Evolutionary conservation across 257 asterid genomes (phyloP).

Genomic region (Plectranthus barbatus): DNA sequence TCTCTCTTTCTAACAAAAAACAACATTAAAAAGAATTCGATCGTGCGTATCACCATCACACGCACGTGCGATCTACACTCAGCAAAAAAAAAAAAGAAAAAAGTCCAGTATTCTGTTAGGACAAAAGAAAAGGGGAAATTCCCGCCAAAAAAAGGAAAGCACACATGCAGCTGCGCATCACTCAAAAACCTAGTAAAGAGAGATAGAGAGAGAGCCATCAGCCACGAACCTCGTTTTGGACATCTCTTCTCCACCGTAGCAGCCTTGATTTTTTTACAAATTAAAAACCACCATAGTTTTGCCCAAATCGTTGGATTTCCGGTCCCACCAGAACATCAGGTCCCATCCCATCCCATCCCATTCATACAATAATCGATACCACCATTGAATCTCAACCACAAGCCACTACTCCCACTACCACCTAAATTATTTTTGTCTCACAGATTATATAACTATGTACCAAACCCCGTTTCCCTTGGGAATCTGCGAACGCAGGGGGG

Average conservation of each 20-base stretch:
- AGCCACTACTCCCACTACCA: constrained; percentile 30
- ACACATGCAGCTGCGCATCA: constrained; percentile 42
- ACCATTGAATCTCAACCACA: constrained; percentile 33
- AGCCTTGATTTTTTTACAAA: too few relatives aligned
- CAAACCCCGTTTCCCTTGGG: constrained; percentile 70
- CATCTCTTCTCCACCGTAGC: not conserved
- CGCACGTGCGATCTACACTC: constrained; percentile 20
- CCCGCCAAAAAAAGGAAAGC: constrained; percentile 62
- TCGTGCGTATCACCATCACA: constrained; percentile 41
- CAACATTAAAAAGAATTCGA: constrained; percentile 19
- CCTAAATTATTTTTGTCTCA: constrained; percentile 9
- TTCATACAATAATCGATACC: not conserved
- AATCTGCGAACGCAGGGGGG: constrained; percentile 57
- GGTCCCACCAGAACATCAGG: constrained; percentile 11
- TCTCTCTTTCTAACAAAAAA: constrained; percentile 11
- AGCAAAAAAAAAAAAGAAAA: not conserved
- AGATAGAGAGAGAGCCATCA: not conserved
- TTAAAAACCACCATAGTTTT: too few relatives aligned
- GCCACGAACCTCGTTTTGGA: constrained; percentile 16
- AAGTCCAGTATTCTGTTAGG: constrained; percentile 53
- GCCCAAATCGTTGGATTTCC: not conserved
- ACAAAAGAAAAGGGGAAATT: constrained; percentile 22
- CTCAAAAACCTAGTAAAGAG: constrained; percentile 28
- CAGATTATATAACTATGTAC: constrained; percentile 56
- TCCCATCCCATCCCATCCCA: not conserved